phyloP scores from a whole-genome alignment of 306 rosid species.

The Betula pendula region DNA sequence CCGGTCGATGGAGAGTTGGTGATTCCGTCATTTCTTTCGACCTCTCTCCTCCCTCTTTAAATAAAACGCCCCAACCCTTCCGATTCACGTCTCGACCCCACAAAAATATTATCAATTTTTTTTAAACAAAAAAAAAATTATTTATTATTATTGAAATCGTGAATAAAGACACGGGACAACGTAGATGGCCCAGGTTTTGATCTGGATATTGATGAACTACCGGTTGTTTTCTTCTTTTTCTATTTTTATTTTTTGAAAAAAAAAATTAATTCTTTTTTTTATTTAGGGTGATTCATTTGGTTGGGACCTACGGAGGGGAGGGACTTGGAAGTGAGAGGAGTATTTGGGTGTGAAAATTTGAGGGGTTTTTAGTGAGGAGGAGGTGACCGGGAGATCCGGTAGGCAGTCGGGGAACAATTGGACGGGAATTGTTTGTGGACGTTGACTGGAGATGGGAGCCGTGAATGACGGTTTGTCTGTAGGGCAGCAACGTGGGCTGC shows the following conservation, averaged over 20 bases:
- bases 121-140: not conserved
- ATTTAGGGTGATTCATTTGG: not conserved
- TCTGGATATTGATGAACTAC: not conserved
- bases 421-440: slow-evolving; percentile 18
- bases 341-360: not conserved
- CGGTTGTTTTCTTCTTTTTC: not conserved
- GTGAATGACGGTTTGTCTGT: slow-evolving; percentile 10
- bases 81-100: not conserved
- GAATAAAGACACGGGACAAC: no score
- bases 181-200: no score
- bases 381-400: slow-evolving; percentile 31
- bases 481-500: not conserved
- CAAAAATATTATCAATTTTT: not conserved
- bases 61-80: not conserved
- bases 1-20: not conserved
- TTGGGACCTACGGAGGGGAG: not conserved
- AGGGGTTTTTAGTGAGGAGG: not conserved
- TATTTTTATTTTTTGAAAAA: no score
- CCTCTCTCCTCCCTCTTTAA: slow-evolving; percentile 24
- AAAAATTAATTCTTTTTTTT: not conserved
- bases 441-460: slow-evolving; percentile 3
- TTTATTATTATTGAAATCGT: no score
- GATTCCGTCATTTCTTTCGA: slow-evolving; percentile 10
- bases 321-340: not conserved
- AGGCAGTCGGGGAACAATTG: slow-evolving; percentile 15